Percentiles rank a stretch among this genome's conserved stretches.
Conservation (phyloP, 805 yeast genomes). For the Metschnikowia cubensis region DNA sequence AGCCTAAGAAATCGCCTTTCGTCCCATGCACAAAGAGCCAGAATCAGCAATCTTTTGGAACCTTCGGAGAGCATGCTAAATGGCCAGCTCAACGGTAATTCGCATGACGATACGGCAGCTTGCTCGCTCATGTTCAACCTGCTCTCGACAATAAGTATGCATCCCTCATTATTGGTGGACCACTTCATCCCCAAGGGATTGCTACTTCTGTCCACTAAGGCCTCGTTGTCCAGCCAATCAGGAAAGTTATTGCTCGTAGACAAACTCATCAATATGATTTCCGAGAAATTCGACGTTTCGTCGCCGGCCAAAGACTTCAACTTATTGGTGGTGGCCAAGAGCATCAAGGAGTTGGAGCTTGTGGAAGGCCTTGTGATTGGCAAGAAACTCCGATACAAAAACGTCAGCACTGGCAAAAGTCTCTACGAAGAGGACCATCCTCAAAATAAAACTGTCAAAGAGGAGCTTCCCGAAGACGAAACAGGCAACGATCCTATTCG, state of each 20-base stretch:
- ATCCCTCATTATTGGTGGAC: slow-evolving; percentile 69
- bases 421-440: slow-evolving; percentile 38
- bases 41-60: slow-evolving; percentile 37
- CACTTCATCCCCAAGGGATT: slow-evolving; percentile 73
- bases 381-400: slow-evolving; percentile 55
- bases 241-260: slow-evolving; percentile 60
- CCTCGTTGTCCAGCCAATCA: slow-evolving; percentile 47
- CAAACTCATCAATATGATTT: slow-evolving; percentile 37
- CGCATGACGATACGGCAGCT: slow-evolving; percentile 3
- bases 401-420: slow-evolving; percentile 60
- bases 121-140: slow-evolving; percentile 44
- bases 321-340: slow-evolving; percentile 50
- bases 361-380: slow-evolving; percentile 80
- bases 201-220: slow-evolving; percentile 61
- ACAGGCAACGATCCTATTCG: slow-evolving; percentile 9
- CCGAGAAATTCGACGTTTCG: slow-evolving; percentile 19
- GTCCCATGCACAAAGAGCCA: slow-evolving; percentile 25
- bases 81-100: not conserved
- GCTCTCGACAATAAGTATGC: slow-evolving; percentile 50
- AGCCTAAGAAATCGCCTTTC: slow-evolving; percentile 24
- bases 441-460: slow-evolving; percentile 1
- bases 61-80: slow-evolving; percentile 10
- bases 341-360: slow-evolving; percentile 67
- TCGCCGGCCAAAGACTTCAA: slow-evolving; percentile 13
- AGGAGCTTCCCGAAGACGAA: slow-evolving; percentile 12